Evolutionary conservation across 2,329 filamentous ascomycete species (phyloP).

Genomic region (Penicillium sp.): DNA sequence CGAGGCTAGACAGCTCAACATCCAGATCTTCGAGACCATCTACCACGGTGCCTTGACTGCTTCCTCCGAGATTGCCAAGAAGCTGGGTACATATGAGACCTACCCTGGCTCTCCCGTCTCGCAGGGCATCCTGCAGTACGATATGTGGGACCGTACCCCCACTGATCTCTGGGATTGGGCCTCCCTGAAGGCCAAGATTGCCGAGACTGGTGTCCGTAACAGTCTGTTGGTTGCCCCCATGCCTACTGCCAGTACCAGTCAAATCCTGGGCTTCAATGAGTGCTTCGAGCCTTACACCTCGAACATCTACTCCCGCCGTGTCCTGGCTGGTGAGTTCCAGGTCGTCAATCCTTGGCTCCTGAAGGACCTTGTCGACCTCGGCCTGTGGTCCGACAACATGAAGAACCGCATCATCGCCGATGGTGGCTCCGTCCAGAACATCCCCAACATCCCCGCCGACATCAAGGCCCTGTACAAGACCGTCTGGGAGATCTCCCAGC

Average conservation of each 20-base stretch:
- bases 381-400: constrained; percentile 98
- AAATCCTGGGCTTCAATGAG: constrained; percentile 98
- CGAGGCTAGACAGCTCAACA: constrained; percentile 91
- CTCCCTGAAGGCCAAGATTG: constrained; percentile 82
- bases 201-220: constrained; percentile 92
- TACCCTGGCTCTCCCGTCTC: constrained; percentile 94
- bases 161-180: constrained; percentile 97
- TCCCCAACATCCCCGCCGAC: constrained; percentile 92
- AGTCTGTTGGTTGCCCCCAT: constrained; percentile 92
- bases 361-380: constrained; percentile 96
- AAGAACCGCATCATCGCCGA: constrained; percentile 99
- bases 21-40: constrained; percentile 98
- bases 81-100: constrained; percentile 79
- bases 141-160: constrained; percentile 96
- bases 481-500: constrained; percentile 98
- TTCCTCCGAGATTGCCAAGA: constrained; percentile 81
- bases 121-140: constrained; percentile 93
- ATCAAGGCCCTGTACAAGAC: constrained; percentile 99
- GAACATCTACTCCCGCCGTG: constrained; percentile 98
- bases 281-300: constrained; percentile 99
- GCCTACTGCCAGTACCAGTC: constrained; percentile 95
- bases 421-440: constrained; percentile 91
- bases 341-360: constrained; percentile 98
- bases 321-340: constrained; percentile 97
- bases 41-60: constrained; percentile 93